Percentiles rank a stretch among this genome's conserved stretches.
Evolutionary conservation across 106 monocot species (phyloP).

Genomic region (Dendrobium chrysotoxum): DNA sequence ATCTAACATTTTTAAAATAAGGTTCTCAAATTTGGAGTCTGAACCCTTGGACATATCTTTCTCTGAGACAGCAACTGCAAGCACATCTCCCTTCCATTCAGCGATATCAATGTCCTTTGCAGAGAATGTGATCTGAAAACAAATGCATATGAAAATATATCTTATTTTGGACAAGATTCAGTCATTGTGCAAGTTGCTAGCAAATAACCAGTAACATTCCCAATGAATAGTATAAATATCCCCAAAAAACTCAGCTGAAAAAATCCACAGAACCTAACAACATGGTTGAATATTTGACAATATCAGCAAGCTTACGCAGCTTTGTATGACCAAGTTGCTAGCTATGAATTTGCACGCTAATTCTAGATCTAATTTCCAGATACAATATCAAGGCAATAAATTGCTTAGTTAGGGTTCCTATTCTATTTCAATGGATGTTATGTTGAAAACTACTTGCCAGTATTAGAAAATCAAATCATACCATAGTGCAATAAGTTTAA

Average conservation of each 20-base stretch:
- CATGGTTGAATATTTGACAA: not conserved
- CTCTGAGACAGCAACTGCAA: constrained; percentile 78
- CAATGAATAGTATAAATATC: not conserved
- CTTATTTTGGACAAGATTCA: not conserved
- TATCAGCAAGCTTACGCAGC: not conserved
- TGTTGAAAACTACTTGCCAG: no score
- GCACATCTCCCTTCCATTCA: constrained; percentile 94
- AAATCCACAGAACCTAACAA: not conserved
- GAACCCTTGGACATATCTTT: constrained; percentile 78
- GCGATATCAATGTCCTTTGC: constrained; percentile 67
- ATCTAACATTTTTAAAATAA: constrained; percentile 68
- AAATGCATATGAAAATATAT: not conserved
- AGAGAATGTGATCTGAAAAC: constrained; percentile 62
- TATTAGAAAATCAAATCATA: no score
- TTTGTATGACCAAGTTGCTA: not conserved
- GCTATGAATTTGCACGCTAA: not conserved
- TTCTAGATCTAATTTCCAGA: no score
- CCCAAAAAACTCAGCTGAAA: not conserved
- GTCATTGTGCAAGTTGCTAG: not conserved
- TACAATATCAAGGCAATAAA: no score
- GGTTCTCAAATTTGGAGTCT: constrained; percentile 76
- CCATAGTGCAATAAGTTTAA: no score
- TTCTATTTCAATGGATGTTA: no score
- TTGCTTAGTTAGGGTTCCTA: no score
- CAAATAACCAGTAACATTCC: not conserved